Percentiles rank a stretch among this genome's conserved stretches.
Conservation (phyloP, 192 early-diverging fungal species). For the Backusella morwellensis region DNA sequence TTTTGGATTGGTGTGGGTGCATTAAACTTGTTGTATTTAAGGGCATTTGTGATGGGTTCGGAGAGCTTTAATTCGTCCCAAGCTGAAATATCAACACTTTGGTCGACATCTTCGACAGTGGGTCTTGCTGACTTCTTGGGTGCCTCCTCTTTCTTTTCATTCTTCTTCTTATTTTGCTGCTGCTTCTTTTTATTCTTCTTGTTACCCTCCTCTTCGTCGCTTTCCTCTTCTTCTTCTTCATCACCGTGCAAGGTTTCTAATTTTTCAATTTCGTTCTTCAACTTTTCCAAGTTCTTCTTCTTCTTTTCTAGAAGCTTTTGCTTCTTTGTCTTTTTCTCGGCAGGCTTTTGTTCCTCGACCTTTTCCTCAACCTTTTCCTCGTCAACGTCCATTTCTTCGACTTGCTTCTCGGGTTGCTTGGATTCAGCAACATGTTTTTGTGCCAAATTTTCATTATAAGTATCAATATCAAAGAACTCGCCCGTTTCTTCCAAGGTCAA, state of each 20-base stretch:
- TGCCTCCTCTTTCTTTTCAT: conserved; percentile 4
- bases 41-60: conserved; percentile 56
- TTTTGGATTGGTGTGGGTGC: conserved; percentile 89
- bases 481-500: conserved; percentile 43
- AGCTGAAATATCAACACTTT: conserved; percentile 61
- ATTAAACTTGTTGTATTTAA: conserved; percentile 70
- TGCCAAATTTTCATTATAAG: conserved; percentile 67
- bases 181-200: conserved; percentile 28
- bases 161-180: conserved; percentile 23
- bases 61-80: conserved; percentile 70
- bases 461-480: conserved; percentile 74
- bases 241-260: conserved; percentile 39
- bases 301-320: conserved; percentile 12
- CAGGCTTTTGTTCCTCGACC: neutral
- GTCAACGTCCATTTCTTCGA: neutral
- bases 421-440: neutral
- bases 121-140: conserved; percentile 2
- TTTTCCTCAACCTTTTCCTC: neutral
- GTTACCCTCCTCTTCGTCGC: conserved; percentile 19
- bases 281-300: conserved; percentile 14
- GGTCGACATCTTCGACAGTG: conserved; percentile 34
- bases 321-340: conserved; percentile 14
- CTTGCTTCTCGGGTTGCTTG: neutral
- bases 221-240: neutral
- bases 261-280: conserved; percentile 8